Evolutionary conservation across 2,329 filamentous ascomycete species (phyloP), one percentile per base, ranked within the genome.

Genomic region (Fusarium virguliforme): DNA sequence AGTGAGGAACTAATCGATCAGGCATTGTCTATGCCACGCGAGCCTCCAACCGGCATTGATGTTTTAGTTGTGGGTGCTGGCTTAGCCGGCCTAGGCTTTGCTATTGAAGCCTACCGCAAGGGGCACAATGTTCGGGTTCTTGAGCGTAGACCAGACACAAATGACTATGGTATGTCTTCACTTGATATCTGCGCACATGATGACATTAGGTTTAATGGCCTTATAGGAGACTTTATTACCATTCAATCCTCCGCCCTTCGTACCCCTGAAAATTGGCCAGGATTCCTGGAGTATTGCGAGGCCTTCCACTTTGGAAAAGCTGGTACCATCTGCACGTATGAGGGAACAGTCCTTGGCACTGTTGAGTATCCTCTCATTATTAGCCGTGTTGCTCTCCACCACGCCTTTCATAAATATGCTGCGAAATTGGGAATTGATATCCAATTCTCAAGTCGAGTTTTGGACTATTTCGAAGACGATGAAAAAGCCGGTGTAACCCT

Each of bases 51-150:
- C 28, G 28, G 28, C 28, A 30, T 30, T 30, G 28, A 30, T 30
- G 28, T 30, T 30, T 30, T 30, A 8, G 28, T 30, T 5, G 28
- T 30, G 28, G 28, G 28, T 8, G 28, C 28, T 30, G 28, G 28
- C 28, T 30, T 30, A 30, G 28, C 28, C 28, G 67, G 67, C 1
- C 38, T 70, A 0, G 30, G 37, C 26, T 62, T 64, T 28, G 67
- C 67, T 4, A 68, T 67, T 15, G 67, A 70, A 37, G 60, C 55
- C 32, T 34, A 70, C 32, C 64, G 46, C 10, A 64, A 67, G 26
- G 64, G 60, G 0, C 57, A 65, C 26, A n/a, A 57, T n/a, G 64
- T 64, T 8, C 24, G 34, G 3, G 43, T 67, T 1, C 22, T 67
- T 46, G 60, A 67, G 13, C 35, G 61, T 18, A 54, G 60, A 22